Evolutionary conservation across 164 flowering plant species (phyloP).

Genomic region (Amborella trichopoda): DNA sequence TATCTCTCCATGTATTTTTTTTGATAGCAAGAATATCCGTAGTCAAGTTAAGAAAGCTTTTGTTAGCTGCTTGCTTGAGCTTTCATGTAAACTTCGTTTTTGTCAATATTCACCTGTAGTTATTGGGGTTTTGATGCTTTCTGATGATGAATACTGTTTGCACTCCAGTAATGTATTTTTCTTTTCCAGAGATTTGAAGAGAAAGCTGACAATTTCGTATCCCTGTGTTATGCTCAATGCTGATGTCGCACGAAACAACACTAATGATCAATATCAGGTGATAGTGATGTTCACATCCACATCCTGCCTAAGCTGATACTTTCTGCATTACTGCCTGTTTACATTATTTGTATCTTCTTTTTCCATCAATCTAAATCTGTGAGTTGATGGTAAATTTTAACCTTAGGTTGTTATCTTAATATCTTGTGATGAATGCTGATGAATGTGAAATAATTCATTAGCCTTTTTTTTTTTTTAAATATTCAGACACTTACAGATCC

Average conservation of each 20-base stretch:
- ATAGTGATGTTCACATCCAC: not conserved
- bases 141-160: slow-evolving; percentile 7
- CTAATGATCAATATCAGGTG: slow-evolving; percentile 99
- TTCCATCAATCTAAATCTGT: too few relatives aligned
- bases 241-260: slow-evolving; percentile 91
- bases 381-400: too few relatives aligned
- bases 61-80: not conserved
- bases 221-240: slow-evolving; percentile 99
- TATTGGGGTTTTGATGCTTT: not conserved
- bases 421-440: not conserved
- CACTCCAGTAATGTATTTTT: slow-evolving; percentile 5
- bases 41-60: too few relatives aligned
- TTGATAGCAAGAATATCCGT: too few relatives aligned
- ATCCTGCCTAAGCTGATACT: not conserved
- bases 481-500: slow-evolving; percentile 78
- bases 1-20: too few relatives aligned
- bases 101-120: slow-evolving; percentile 1
- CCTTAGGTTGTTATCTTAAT: too few relatives aligned
- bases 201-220: slow-evolving; percentile 90
- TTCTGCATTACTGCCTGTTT: not conserved
- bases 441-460: slow-evolving; percentile 1
- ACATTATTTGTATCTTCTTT: too few relatives aligned
- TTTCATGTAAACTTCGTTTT: not conserved
- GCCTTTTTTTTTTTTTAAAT: slow-evolving; percentile 3
- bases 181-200: slow-evolving; percentile 70